phyloP scores from a whole-genome alignment of 257 asterid genomes.

The Penstemon newberryi region DNA sequence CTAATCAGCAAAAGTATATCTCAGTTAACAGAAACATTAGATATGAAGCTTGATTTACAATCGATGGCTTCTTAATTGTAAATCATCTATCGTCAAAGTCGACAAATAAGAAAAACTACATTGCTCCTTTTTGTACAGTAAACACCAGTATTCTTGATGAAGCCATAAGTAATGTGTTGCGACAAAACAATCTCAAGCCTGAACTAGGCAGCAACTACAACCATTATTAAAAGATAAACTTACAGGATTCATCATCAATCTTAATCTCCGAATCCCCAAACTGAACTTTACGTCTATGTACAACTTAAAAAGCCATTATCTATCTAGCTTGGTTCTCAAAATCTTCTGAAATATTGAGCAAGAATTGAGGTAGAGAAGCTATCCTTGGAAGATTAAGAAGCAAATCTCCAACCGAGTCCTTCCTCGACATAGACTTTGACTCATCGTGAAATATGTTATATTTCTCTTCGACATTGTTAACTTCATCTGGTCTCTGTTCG shows the following conservation, averaged over 20 bases:
- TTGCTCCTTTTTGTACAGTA: too few species aligned
- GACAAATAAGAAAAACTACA: too few species aligned
- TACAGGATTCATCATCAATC: conserved; percentile 67
- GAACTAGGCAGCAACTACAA: too few species aligned
- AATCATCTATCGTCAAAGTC: too few species aligned
- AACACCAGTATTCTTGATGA: too few species aligned
- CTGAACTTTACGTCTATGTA: conserved; percentile 29
- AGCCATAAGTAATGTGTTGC: too few species aligned
- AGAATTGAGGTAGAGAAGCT: conserved; percentile 82
- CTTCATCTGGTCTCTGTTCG: conserved; percentile 37
- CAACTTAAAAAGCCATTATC: conserved; percentile 33
- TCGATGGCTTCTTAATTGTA: too few species aligned
- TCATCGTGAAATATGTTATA: neutral
- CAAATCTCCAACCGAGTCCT: conserved; percentile 80
- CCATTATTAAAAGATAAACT: neutral
- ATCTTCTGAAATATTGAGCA: conserved; percentile 67
- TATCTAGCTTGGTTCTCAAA: conserved; percentile 55
- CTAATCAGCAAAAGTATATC: too few species aligned
- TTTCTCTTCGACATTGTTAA: conserved; percentile 8
- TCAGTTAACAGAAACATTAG: too few species aligned
- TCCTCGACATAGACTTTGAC: conserved; percentile 58
- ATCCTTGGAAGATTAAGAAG: conserved; percentile 76
- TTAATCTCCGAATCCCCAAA: conserved; percentile 55
- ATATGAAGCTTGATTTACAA: too few species aligned
- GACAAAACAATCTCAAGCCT: too few species aligned